Conservation (phyloP, 305 asterid species). For the Fraxinus paxiana region DNA sequence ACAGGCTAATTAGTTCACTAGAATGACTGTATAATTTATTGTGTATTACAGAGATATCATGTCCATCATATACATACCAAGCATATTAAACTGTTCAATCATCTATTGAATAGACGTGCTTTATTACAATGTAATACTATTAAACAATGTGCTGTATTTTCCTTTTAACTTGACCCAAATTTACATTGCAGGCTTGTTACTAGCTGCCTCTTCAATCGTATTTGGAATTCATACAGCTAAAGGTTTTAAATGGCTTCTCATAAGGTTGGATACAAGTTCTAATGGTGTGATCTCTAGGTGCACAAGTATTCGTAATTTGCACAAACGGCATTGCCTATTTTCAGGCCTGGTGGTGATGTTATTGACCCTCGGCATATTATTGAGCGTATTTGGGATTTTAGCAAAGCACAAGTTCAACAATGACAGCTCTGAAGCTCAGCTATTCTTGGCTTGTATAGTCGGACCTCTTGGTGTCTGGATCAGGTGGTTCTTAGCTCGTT, state of each 20-base stretch:
- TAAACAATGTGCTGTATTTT: not conserved
- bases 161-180: not conserved
- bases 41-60: not conserved
- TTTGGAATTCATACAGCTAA: slow-evolving; percentile 72
- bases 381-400: slow-evolving; percentile 43
- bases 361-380: slow-evolving; percentile 42
- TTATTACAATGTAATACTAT: not conserved
- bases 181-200: slow-evolving; percentile 52
- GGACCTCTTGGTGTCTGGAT: slow-evolving; percentile 92
- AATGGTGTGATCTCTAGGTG: not conserved
- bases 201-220: slow-evolving; percentile 56
- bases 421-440: slow-evolving; percentile 47
- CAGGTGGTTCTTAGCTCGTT: slow-evolving; percentile 77
- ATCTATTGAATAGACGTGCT: not conserved
- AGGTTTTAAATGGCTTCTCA: slow-evolving; percentile 46
- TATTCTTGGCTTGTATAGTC: slow-evolving; percentile 70
- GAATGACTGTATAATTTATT: not conserved
- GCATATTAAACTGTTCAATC: not conserved
- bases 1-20: not conserved
- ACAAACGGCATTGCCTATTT: slow-evolving; percentile 25
- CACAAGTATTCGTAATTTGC: slow-evolving; percentile 22
- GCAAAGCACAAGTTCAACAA: slow-evolving; percentile 38
- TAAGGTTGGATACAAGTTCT: slow-evolving; percentile 18
- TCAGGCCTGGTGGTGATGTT: slow-evolving; percentile 35
- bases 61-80: not conserved